A percentile compares a stretch with the other conserved stretches of the same genome.
Evolutionary conservation across 2,329 filamentous ascomycete genomes (phyloP).

Genomic region (Acrocalymma vagum): DNA sequence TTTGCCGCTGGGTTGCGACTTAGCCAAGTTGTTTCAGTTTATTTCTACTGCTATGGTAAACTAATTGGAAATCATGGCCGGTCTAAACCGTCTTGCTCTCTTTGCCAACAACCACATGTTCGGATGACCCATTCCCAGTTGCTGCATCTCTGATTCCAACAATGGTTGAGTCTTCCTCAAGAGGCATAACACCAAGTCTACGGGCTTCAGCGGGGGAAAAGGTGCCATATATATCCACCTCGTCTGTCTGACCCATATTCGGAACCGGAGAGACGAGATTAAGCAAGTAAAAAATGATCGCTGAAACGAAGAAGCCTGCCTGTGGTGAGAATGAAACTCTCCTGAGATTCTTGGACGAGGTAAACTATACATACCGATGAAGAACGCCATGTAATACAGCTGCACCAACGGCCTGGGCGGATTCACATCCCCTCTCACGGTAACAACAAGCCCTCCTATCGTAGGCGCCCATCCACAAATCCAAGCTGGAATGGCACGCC

Average conservation of each 20-base stretch:
- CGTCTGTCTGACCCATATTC: slow-evolving; percentile 54
- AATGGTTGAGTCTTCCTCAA: slow-evolving; percentile 22
- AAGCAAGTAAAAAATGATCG: slow-evolving; percentile 37
- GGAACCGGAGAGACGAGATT: slow-evolving; percentile 52
- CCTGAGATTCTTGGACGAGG: neutral
- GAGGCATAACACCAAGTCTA: slow-evolving; percentile 48
- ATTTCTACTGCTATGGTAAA: no score
- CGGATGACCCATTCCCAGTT: no score
- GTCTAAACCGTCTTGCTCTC: no score
- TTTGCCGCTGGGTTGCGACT: no score
- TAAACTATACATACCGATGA: slow-evolving; percentile 45
- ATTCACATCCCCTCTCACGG: slow-evolving; percentile 38
- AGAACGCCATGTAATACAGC: slow-evolving; percentile 59
- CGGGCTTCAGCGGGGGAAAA: slow-evolving; percentile 55
- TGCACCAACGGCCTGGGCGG: slow-evolving; percentile 51
- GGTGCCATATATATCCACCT: slow-evolving; percentile 55
- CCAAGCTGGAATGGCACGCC: slow-evolving; percentile 54
- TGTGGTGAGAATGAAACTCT: slow-evolving; percentile 4
- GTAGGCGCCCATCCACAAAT: slow-evolving; percentile 55
- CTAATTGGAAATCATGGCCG: no score
- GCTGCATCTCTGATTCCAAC: no score
- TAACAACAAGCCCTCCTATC: slow-evolving; percentile 52
- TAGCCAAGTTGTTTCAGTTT: no score
- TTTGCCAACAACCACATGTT: no score
- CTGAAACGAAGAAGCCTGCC: slow-evolving; percentile 52